Conservation (phyloP, 495 filamentous ascomycete genomes). For the Cenococcum geophilum region DNA sequence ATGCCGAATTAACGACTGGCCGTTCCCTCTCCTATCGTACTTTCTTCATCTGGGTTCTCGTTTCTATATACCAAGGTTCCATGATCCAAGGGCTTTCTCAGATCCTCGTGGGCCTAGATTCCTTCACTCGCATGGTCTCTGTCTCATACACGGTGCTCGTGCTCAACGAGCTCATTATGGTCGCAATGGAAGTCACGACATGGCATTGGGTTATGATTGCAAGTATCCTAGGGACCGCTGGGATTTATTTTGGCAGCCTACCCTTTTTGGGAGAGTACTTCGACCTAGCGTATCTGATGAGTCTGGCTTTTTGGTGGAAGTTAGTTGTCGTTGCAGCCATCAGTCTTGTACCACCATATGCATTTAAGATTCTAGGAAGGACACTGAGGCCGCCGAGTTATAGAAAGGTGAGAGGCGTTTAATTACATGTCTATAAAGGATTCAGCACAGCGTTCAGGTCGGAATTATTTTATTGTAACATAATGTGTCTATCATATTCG, state of each 20-base stretch:
- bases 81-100: constrained; percentile 92
- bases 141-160: constrained; percentile 90
- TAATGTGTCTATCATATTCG: background rate
- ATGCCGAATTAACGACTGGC: constrained; percentile 87
- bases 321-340: constrained; percentile 72
- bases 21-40: constrained; percentile 81
- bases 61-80: constrained; percentile 90
- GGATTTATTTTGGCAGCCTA: constrained; percentile 72
- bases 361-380: constrained; percentile 72
- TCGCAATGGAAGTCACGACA: constrained; percentile 89
- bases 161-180: constrained; percentile 94
- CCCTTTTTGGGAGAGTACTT: constrained; percentile 89
- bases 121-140: constrained; percentile 63
- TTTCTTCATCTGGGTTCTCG: constrained; percentile 95
- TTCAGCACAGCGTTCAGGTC: constrained; percentile 1
- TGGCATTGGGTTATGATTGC: constrained; percentile 95
- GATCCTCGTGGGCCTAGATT: constrained; percentile 46
- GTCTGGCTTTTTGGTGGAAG: constrained; percentile 80
- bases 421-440: background rate
- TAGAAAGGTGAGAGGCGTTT: constrained; percentile 76
- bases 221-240: constrained; percentile 69
- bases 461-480: background rate
- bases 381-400: constrained; percentile 89
- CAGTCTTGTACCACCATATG: constrained; percentile 78
- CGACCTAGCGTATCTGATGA: constrained; percentile 74